Evolutionary conservation across 2,329 filamentous ascomycete species (phyloP).

Genomic region (Diaporthe ilicicola): DNA sequence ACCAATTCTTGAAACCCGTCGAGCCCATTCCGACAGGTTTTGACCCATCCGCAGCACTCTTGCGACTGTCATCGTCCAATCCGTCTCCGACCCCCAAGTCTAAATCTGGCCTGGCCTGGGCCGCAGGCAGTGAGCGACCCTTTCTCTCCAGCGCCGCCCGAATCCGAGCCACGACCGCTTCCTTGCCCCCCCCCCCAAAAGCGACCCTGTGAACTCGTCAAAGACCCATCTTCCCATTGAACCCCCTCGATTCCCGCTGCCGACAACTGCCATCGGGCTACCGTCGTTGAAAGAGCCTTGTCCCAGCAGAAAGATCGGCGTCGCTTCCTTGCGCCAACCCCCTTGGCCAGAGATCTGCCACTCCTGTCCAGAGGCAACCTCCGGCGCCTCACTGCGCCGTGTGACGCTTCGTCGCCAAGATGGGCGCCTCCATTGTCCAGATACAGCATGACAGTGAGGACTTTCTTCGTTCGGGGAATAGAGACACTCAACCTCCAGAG

Average conservation of each 20-base stretch:
- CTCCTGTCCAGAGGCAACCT: conserved; percentile 16
- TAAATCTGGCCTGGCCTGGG: conserved; percentile 8
- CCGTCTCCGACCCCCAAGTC: background rate
- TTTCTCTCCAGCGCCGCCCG: conserved; percentile 5
- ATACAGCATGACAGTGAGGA: conserved; percentile 79
- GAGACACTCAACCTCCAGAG: background rate
- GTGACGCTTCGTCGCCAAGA: conserved; percentile 57
- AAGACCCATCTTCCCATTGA: background rate
- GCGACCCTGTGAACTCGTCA: background rate
- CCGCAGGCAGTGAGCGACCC: conserved; percentile 4
- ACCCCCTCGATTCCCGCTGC: background rate
- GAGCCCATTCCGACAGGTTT: background rate
- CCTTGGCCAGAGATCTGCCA: conserved; percentile 8
- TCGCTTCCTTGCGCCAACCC: background rate
- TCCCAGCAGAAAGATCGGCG: conserved; percentile 8
- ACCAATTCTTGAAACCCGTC: conserved; percentile 12
- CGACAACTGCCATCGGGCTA: background rate
- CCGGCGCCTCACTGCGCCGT: conserved; percentile 21
- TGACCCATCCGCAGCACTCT: background rate
- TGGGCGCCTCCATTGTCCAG: conserved; percentile 86
- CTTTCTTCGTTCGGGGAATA: conserved; percentile 4
- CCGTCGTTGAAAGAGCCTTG: background rate
- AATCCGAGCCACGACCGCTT: background rate
- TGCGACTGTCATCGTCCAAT: conserved; percentile 1
- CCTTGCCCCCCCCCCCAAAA: background rate